phyloP scores from a whole-genome alignment of 768 basidiomycete species.

The Termitomyces sp. region DNA sequence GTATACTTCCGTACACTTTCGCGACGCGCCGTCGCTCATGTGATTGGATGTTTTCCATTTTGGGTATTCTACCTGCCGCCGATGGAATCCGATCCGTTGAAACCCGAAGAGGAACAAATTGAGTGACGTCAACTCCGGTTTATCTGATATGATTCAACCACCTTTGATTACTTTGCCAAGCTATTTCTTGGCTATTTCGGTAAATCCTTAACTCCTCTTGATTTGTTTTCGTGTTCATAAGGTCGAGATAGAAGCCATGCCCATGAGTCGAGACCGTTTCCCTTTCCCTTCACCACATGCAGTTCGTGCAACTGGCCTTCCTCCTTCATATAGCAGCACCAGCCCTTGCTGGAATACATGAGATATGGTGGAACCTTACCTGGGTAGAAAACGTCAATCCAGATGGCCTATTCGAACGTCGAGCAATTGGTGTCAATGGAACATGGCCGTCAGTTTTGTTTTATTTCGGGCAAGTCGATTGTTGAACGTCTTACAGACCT shows the following conservation, averaged over 20 bases:
- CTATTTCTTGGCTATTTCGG: neutral
- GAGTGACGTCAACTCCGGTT: too few relatives aligned
- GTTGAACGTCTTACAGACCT: slow-evolving; percentile 42
- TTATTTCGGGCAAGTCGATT: neutral
- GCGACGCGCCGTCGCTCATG: too few relatives aligned
- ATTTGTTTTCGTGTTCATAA: slow-evolving; percentile 3
- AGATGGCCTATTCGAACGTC: slow-evolving; percentile 71
- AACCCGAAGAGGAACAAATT: too few relatives aligned
- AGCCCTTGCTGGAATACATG: slow-evolving; percentile 59
- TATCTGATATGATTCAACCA: slow-evolving; percentile 17
- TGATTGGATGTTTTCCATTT: too few relatives aligned
- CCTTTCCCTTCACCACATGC: slow-evolving; percentile 9
- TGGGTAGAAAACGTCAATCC: slow-evolving; percentile 78
- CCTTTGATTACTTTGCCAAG: too few relatives aligned
- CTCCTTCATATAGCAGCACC: slow-evolving; percentile 28
- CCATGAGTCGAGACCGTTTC: slow-evolving; percentile 5
- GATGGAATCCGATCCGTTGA: too few relatives aligned
- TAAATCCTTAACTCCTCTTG: neutral
- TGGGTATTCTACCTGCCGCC: too few relatives aligned
- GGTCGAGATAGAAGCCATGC: neutral
- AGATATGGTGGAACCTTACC: slow-evolving; percentile 89
- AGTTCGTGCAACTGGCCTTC: slow-evolving; percentile 15
- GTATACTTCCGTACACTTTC: too few relatives aligned
- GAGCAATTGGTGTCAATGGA: slow-evolving; percentile 83
- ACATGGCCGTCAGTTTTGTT: slow-evolving; percentile 80